Percentiles rank a stretch among this genome's conserved stretches.
Conservation (phyloP, 2,329 filamentous ascomycete species). For the Colletotrichum sp. region DNA sequence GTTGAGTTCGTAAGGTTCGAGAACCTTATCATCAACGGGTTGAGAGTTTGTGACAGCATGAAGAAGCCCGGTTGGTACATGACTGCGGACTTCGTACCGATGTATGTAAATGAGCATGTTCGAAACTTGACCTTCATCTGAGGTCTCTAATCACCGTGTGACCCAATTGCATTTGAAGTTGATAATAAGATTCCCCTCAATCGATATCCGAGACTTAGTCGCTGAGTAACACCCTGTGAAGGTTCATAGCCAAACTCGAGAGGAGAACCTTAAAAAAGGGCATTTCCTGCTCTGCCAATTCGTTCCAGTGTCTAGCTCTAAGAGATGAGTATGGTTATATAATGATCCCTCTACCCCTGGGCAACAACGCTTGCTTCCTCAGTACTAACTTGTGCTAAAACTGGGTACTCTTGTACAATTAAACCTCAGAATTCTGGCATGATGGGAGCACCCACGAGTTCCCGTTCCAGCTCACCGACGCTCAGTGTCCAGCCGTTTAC, state of each 20-base stretch:
- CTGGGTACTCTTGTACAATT: background rate
- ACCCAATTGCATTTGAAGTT: background rate
- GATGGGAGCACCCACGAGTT: background rate
- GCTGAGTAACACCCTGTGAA: background rate
- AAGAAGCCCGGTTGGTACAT: constrained; percentile 16
- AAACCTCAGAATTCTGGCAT: background rate
- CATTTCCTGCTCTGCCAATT: background rate
- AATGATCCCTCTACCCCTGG: background rate
- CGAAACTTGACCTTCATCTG: constrained; percentile 8
- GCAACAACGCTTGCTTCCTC: rapidly evolving
- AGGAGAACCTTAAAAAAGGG: rapidly evolving
- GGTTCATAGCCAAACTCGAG: background rate
- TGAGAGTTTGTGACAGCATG: constrained; percentile 24
- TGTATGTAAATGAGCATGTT: constrained; percentile 25
- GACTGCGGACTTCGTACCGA: constrained; percentile 1
- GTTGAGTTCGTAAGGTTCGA: constrained; percentile 27
- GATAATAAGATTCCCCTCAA: background rate
- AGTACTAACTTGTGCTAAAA: background rate
- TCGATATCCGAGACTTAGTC: rapidly evolving
- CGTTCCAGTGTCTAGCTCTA: background rate
- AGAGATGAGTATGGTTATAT: background rate
- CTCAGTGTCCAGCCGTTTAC: background rate
- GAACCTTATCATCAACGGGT: constrained; percentile 26
- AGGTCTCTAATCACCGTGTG: background rate
- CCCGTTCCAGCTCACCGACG: background rate